Conservation (phyloP, 2,329 filamentous ascomycete genomes). For the Curvularia eragrostidis region DNA sequence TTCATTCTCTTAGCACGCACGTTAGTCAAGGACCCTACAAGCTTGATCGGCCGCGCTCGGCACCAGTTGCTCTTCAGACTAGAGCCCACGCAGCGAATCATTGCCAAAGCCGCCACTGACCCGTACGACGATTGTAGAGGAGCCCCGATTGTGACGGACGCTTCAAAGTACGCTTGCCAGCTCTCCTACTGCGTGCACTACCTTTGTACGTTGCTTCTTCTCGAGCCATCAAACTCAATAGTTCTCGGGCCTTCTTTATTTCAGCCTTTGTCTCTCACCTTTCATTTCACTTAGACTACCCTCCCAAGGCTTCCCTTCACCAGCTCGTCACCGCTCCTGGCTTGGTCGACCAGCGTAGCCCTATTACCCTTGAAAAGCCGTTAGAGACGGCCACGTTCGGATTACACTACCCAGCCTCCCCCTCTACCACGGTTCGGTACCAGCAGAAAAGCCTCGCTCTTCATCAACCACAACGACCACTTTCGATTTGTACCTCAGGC, state of each 20-base stretch:
- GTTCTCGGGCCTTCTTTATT: conserved; percentile 18
- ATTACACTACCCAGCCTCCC: conserved; percentile 6
- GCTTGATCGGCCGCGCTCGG: conserved; percentile 35
- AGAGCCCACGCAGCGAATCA: conserved; percentile 31
- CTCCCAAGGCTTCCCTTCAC: conserved; percentile 6
- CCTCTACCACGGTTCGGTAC: conserved; percentile 31
- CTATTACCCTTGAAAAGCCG: conserved; percentile 17
- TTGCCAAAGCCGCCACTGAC: conserved; percentile 25
- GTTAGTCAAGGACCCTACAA: conserved; percentile 37
- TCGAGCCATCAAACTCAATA: conserved; percentile 18
- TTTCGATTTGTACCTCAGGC: conserved; percentile 1
- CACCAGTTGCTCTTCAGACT: conserved; percentile 40
- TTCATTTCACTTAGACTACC: conserved; percentile 12
- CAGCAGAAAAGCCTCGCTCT: conserved; percentile 6
- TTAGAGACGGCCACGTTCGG: conserved; percentile 17
- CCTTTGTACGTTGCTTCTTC: conserved; percentile 20
- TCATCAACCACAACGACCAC: conserved; percentile 7
- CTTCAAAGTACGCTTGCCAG: conserved; percentile 25
- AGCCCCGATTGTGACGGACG: conserved; percentile 25
- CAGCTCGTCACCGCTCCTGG: conserved; percentile 15
- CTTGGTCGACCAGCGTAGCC: conserved; percentile 23
- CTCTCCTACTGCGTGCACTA: conserved; percentile 23
- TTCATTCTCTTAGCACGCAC: conserved; percentile 33
- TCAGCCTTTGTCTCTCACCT: conserved; percentile 18
- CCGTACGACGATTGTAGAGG: conserved; percentile 40